Evolutionary conservation across 352 stramenopile genomes (phyloP).

Genomic region (Blastocystis sp.): DNA sequence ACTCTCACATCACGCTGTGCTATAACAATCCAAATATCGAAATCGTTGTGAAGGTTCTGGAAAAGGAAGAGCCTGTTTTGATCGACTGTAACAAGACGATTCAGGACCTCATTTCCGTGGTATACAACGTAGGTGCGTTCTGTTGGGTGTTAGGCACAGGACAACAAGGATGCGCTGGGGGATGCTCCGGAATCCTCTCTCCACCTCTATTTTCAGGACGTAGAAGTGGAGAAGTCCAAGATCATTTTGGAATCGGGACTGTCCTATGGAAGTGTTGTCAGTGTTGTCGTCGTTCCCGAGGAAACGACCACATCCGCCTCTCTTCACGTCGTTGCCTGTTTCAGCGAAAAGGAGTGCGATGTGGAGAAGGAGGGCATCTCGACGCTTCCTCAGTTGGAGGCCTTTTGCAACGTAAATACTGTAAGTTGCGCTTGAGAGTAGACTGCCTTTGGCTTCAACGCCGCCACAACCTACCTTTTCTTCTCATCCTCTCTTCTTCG

Average conservation of each 20-base stretch:
- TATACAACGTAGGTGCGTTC: background rate
- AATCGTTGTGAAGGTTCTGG: constrained; percentile 1
- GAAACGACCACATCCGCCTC: background rate
- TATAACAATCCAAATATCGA: constrained; percentile 23
- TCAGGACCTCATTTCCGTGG: background rate
- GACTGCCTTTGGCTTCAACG: background rate
- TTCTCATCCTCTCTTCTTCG: background rate
- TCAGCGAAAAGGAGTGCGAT: background rate
- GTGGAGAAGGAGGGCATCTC: background rate
- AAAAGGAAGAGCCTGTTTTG: background rate
- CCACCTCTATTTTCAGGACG: background rate
- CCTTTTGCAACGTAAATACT: no score
- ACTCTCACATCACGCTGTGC: background rate
- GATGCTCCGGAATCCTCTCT: background rate
- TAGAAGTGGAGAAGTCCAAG: background rate
- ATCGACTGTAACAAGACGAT: background rate
- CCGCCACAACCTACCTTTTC: background rate
- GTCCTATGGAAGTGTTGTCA: background rate
- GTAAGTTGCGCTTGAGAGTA: background rate
- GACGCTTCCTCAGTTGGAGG: no score
- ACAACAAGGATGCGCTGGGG: background rate
- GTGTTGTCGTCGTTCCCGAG: background rate
- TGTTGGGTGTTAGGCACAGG: background rate
- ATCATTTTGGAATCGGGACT: background rate
- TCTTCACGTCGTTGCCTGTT: background rate